A percentile compares a stretch with the other conserved stretches of the same genome.
These are phyloP conservation scores for Chara braunii DNA, from an alignment of 139 green algal genomes.

Conservation along the genomic window DNA sequence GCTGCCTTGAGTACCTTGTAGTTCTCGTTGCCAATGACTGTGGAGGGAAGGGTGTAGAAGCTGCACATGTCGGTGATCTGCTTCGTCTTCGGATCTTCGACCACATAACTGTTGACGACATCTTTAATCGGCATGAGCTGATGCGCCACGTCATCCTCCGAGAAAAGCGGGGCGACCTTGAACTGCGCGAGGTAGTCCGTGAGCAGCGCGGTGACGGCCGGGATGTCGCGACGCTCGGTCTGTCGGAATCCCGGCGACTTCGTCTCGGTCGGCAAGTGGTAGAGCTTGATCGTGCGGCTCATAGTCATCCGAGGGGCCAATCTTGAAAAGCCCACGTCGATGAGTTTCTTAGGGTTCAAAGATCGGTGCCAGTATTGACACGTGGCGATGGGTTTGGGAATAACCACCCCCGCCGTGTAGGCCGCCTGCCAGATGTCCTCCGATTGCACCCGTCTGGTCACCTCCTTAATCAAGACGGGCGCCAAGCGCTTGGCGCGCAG, in stretches of 20 bases:
- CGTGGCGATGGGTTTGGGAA: slow-evolving; percentile 82
- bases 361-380: slow-evolving; percentile 89
- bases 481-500: slow-evolving; percentile 87
- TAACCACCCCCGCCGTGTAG: slow-evolving; percentile 91
- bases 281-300: slow-evolving; percentile 87
- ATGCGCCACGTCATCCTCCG: slow-evolving; percentile 78
- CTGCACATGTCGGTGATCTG: slow-evolving; percentile 78
- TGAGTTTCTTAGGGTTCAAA: slow-evolving; percentile 93
- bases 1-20: slow-evolving; percentile 79
- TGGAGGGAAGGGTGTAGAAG: slow-evolving; percentile 85
- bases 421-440: slow-evolving; percentile 84
- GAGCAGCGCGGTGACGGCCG: slow-evolving; percentile 61
- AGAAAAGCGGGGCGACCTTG: slow-evolving; percentile 60
- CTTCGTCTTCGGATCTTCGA: slow-evolving; percentile 53
- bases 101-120: slow-evolving; percentile 84
- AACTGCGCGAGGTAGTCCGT: slow-evolving; percentile 65
- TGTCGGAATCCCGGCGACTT: slow-evolving; percentile 67
- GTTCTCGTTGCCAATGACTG: slow-evolving; percentile 74
- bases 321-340: slow-evolving; percentile 82
- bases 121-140: slow-evolving; percentile 62
- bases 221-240: slow-evolving; percentile 61
- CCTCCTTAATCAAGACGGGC: slow-evolving; percentile 96
- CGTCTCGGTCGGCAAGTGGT: slow-evolving; percentile 72
- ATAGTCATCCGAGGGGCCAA: slow-evolving; percentile 81
- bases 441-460: slow-evolving; percentile 83